Evolutionary conservation across 257 asterid genomes (phyloP), one percentile per base, ranked within the genome.

Genomic region (Catharanthus roseus): DNA sequence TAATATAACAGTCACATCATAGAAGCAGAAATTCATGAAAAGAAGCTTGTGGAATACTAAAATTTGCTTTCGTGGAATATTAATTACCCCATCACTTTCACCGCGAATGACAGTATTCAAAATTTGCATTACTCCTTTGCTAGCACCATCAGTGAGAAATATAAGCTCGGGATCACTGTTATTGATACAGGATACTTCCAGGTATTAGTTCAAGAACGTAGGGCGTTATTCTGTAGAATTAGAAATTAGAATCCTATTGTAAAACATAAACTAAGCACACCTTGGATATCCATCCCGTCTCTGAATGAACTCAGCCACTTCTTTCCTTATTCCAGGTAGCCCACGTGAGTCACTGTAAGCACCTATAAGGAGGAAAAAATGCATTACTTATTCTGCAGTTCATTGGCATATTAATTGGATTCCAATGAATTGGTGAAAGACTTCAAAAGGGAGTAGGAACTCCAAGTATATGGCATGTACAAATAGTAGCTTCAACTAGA

Each of bases 331-430:
- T 53, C 99, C 98, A 56, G 98, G 98, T 62, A 90, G 66, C 44
- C 99, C 99, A 70, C 98, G 98, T 12, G 99, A 95, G 77, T 95
- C 97, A 79, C 98, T 95, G 75, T 92, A 95, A 60, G 99, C 99
- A 85, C 99, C 99, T 83, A 61, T 15, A 49, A 16, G 26, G 16
- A n/a, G 23, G 67, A n/a, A 50, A 81, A 66, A 66, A 68, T 41
- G 67, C 58, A 56, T 70, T 70, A 76, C 50, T 67, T 68, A 8
- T 31, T 21, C 24, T 62, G 54, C 63, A 60, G 74, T 47, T 3
- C 8, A 28, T 18, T 36, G 18, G 65, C 45, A 2, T 42, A 60
- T 33, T 39, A 6, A 16, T 11, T 29, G 68, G 53, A 63, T 47
- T 60, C n/a, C 19, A 70, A 50, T 42, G n/a, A 53, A 62, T 47